These are phyloP conservation scores for Ailanthus altissimus DNA, from an alignment of 345 rosid species.

Conservation along the genomic window DNA sequence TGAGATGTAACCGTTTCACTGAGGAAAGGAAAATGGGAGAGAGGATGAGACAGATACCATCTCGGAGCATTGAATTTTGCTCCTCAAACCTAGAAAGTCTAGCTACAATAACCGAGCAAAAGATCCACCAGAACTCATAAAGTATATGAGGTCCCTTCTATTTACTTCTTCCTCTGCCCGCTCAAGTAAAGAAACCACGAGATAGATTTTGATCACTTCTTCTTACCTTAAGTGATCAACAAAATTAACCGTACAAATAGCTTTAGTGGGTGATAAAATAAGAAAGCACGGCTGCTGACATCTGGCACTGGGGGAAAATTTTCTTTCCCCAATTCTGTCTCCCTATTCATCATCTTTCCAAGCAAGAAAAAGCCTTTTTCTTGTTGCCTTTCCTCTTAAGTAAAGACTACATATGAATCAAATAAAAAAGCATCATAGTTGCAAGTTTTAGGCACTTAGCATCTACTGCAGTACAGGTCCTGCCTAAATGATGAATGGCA, in stretches of 20 bases:
- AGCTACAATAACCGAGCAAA: background rate
- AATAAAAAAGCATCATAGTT: background rate
- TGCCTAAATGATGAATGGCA: background rate
- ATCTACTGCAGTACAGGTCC: background rate
- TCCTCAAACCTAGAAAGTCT: background rate
- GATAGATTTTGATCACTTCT: background rate
- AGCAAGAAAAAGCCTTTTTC: background rate
- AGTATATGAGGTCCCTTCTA: background rate
- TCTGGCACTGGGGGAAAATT: background rate
- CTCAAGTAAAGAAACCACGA: background rate
- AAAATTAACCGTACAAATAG: background rate
- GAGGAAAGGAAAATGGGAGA: background rate
- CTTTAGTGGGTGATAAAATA: background rate
- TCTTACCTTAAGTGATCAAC: background rate
- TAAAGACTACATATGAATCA: background rate
- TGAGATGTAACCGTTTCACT: background rate
- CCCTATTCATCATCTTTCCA: background rate
- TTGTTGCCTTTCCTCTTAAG: background rate
- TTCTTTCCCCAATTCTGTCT: background rate
- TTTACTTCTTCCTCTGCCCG: background rate
- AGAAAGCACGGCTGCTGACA: background rate
- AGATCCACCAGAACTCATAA: background rate
- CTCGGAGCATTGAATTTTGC: conserved; percentile 4
- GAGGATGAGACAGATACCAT: background rate
- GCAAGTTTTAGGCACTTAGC: background rate